phyloP scores from a whole-genome alignment of 345 rosid genomes.

The Rhodomyrtus tomentosa region DNA sequence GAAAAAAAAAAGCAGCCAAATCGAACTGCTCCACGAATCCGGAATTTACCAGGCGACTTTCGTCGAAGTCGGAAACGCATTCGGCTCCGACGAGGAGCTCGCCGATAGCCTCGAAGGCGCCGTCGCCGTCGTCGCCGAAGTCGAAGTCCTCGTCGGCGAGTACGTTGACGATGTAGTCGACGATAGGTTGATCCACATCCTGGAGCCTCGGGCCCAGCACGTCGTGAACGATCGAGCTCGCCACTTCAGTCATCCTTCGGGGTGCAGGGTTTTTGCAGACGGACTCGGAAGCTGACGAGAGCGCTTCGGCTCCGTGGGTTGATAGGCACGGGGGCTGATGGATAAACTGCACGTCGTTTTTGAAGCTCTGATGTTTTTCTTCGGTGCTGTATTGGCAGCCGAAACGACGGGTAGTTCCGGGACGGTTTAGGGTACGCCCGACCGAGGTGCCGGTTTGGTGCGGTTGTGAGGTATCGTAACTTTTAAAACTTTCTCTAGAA shows the following conservation, averaged over 20 bases:
- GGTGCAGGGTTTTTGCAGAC: not conserved
- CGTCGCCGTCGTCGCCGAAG: constrained; percentile 87
- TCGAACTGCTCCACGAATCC: not conserved
- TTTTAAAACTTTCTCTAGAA: too few relatives aligned
- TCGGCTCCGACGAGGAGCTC: constrained; percentile 86
- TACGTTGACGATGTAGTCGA: constrained; percentile 91
- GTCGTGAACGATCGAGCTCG: constrained; percentile 80
- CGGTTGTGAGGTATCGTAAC: too few relatives aligned
- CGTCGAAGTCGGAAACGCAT: constrained; percentile 71
- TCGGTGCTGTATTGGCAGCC: not conserved
- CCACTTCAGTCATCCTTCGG: constrained; percentile 69
- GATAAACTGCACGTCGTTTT: not conserved
- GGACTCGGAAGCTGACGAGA: not conserved
- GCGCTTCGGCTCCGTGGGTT: not conserved
- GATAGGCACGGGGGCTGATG: not conserved
- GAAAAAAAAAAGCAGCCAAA: not conserved
- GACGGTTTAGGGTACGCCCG: not conserved
- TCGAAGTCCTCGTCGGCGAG: constrained; percentile 98
- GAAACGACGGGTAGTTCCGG: not conserved
- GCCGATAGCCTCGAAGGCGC: constrained; percentile 83
- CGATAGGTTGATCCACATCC: constrained; percentile 87
- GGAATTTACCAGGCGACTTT: constrained; percentile 54
- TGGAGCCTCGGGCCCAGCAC: constrained; percentile 61
- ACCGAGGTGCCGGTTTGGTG: too few relatives aligned
- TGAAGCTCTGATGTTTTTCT: not conserved